phyloP scores from a whole-genome alignment of 2,329 filamentous ascomycete genomes.

The Xylariaceae sp. region DNA sequence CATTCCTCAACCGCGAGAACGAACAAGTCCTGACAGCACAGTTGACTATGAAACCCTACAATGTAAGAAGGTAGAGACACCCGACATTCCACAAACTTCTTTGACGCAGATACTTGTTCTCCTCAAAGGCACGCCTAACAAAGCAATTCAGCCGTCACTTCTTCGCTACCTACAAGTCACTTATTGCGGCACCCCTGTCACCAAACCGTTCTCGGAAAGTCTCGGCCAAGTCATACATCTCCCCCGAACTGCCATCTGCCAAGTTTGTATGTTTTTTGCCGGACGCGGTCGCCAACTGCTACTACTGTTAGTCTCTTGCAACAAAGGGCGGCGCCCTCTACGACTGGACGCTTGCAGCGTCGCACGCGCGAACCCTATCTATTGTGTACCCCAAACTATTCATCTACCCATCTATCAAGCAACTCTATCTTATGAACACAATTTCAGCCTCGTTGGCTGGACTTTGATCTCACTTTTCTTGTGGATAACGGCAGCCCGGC shows the following conservation, averaged over 20 bases:
- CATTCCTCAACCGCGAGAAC: background rate
- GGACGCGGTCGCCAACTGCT: constrained; percentile 31
- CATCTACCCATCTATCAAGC: constrained; percentile 22
- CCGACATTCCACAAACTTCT: constrained; percentile 10
- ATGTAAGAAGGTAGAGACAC: constrained; percentile 13
- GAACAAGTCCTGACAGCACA: background rate
- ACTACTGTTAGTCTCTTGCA: constrained; percentile 11
- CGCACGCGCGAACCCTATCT: constrained; percentile 14
- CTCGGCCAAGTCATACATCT: constrained; percentile 23
- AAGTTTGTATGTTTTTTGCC: constrained; percentile 35
- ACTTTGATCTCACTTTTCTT: background rate
- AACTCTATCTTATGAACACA: constrained; percentile 2
- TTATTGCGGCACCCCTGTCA: constrained; percentile 29
- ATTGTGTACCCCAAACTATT: constrained; percentile 29
- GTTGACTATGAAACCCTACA: constrained; percentile 1
- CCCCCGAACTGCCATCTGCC: constrained; percentile 27
- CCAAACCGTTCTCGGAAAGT: constrained; percentile 35
- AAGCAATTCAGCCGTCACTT: constrained; percentile 4
- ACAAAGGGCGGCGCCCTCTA: constrained; percentile 30
- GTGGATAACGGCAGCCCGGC: background rate
- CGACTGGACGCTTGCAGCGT: constrained; percentile 35
- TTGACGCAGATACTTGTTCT: constrained; percentile 1
- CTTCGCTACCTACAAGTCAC: background rate
- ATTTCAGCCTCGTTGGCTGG: constrained; percentile 1
- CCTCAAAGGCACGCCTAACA: constrained; percentile 26